Base-by-base conservation (phyloP, 257 asterid species). In the Petunia secreta region DNA sequence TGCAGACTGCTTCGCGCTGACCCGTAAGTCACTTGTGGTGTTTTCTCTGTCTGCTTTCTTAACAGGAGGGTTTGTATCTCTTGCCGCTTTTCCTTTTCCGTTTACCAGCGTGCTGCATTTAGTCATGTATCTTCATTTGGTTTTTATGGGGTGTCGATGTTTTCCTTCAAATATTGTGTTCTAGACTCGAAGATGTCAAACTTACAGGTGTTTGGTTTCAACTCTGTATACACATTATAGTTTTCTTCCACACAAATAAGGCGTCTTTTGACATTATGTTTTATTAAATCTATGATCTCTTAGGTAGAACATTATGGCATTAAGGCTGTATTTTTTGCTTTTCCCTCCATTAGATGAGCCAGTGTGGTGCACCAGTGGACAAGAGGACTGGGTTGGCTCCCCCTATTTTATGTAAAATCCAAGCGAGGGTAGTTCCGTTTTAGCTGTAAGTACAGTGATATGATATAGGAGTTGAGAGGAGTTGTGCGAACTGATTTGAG, bases 1-100 rank as follows among this genome's bases (percentile, higher is more conserved):
- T 96, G 99, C 85, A 91, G 99, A 85, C 86, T 96, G 81, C 88
- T 59, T 77, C 92, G 94, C 16, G 98, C 99, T 82, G 99, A 96
- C 78, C 99, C 99, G 99, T 96, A 90, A 91, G 99, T 64, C 83
- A 53, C 78, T 5, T 73, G 34, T 73, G 34, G 78, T 34, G 34
- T 36, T 52, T 37, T 34, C 41, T 73, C 50, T 73, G 13, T 73
- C 36, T 52, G 6, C 36, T 73, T 36, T 62, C 6, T 48, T 48
- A 48, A 48, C 44, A 2, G 25, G 58, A 71, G 43, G 34, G 41
- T 46, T 71, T 71, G 44, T 71, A 43, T 71, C 25, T 48, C 13
- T 48, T 25, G 60, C 44, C 11, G 44, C 58, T 11, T 48, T 48
- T 64, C 50, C 73, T 64, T 63, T 64, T 34, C 5, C 13, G 15